These are phyloP conservation scores for Gonapodya prolifera DNA, from an alignment of 192 early-diverging fungal species.

Conservation along the genomic window DNA sequence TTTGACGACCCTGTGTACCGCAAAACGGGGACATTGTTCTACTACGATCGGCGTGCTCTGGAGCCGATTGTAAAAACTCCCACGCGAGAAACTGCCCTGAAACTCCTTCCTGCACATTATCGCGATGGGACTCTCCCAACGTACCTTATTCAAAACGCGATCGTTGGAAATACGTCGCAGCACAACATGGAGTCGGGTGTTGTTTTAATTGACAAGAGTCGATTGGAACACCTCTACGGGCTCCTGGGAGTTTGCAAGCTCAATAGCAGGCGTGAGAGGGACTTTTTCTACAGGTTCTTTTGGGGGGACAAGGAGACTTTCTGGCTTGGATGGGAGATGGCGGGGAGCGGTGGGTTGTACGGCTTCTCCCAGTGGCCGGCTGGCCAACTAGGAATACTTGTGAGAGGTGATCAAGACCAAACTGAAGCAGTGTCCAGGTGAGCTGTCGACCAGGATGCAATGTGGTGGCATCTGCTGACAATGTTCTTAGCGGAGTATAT, in stretches of 20 bases:
- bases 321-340: constrained; percentile 51
- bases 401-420: background rate
- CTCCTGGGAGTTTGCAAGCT: constrained; percentile 7
- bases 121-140: background rate
- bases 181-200: constrained; percentile 2
- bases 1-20: constrained; percentile 23
- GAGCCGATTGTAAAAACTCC: background rate
- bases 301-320: constrained; percentile 61
- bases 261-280: constrained; percentile 16
- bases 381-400: background rate
- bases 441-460: background rate
- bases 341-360: background rate
- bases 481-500: background rate
- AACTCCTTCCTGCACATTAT: background rate
- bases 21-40: constrained; percentile 41
- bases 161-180: background rate
- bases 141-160: background rate
- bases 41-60: constrained; percentile 25
- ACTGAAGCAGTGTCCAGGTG: background rate
- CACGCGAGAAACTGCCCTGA: background rate
- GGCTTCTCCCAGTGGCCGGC: background rate
- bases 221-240: background rate
- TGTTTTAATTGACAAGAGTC: background rate
- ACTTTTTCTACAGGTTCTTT: constrained; percentile 27
- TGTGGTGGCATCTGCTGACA: background rate